These are phyloP conservation scores for Tillandsia fasciculata DNA, from an alignment of 176 grass and related monocot genomes.

Conservation along the genomic window DNA sequence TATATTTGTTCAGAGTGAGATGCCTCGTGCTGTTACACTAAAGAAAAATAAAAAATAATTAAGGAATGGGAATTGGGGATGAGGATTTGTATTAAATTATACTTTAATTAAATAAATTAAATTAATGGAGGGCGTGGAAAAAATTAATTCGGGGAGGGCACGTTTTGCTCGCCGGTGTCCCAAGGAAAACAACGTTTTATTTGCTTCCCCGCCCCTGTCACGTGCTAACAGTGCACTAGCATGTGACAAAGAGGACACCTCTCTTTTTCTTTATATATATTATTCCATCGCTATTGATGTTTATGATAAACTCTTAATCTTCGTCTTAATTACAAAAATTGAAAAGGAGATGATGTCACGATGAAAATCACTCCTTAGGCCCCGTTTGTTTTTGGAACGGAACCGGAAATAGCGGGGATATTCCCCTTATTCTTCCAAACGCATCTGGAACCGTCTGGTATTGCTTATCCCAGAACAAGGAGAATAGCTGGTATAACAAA, in stretches of 20 bases:
- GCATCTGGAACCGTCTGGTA: no score
- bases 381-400: no score
- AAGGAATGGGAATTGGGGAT: not conserved
- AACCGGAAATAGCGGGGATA: no score
- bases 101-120: not conserved
- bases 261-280: constrained; percentile 4
- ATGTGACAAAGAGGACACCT: constrained; percentile 24
- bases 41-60: not conserved
- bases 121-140: not conserved
- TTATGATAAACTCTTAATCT: no score
- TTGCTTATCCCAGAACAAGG: no score
- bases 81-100: not conserved
- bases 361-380: not conserved
- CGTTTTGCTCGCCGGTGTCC: constrained; percentile 29
- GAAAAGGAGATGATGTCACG: not conserved
- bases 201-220: constrained; percentile 3
- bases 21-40: no score
- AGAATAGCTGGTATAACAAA: no score
- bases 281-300: no score
- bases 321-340: no score
- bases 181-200: not conserved
- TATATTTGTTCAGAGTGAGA: no score
- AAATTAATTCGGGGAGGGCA: constrained; percentile 3
- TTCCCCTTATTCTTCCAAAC: no score
- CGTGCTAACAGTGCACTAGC: constrained; percentile 5